phyloP scores from a whole-genome alignment of 2,329 filamentous ascomycete genomes.

The Aspergillus brunneoviolaceus region DNA sequence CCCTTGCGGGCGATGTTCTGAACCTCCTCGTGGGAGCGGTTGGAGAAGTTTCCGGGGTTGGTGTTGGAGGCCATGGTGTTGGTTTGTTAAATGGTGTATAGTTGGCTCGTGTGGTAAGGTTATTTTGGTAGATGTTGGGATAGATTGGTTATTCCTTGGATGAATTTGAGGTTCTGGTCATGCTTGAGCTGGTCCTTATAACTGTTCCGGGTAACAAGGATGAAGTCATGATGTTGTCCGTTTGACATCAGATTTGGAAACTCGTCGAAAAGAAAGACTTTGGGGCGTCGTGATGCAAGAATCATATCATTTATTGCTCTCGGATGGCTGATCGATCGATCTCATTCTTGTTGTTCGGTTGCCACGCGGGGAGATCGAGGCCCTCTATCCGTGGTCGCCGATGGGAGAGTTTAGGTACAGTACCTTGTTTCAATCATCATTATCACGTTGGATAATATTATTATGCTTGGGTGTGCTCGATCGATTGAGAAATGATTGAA shows the following conservation, averaged over 20 bases:
- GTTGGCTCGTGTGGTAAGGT: neutral
- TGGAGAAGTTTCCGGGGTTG: constrained; percentile 44
- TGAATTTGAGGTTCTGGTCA: constrained; percentile 16
- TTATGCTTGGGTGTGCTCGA: neutral
- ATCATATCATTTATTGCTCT: neutral
- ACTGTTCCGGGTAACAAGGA: neutral
- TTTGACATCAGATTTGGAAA: neutral
- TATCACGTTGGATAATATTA: neutral
- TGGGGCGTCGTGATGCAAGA: neutral
- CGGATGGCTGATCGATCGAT: neutral
- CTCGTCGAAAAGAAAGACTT: no score
- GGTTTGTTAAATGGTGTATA: neutral
- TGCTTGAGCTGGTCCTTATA: neutral
- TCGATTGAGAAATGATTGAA: no score
- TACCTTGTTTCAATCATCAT: neutral
- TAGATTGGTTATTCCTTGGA: constrained; percentile 18
- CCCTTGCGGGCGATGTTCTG: constrained; percentile 41
- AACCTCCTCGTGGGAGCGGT: constrained; percentile 49
- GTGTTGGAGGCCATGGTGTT: constrained; percentile 21
- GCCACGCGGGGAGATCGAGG: neutral
- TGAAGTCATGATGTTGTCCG: neutral
- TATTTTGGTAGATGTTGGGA: neutral
- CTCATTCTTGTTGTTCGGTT: neutral
- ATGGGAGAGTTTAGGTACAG: neutral
- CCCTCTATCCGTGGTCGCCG: neutral